Percentiles rank a stretch among this genome's conserved stretches.
Conservation (phyloP, 2,329 filamentous ascomycete species). For the Xylariaceae sp. region DNA sequence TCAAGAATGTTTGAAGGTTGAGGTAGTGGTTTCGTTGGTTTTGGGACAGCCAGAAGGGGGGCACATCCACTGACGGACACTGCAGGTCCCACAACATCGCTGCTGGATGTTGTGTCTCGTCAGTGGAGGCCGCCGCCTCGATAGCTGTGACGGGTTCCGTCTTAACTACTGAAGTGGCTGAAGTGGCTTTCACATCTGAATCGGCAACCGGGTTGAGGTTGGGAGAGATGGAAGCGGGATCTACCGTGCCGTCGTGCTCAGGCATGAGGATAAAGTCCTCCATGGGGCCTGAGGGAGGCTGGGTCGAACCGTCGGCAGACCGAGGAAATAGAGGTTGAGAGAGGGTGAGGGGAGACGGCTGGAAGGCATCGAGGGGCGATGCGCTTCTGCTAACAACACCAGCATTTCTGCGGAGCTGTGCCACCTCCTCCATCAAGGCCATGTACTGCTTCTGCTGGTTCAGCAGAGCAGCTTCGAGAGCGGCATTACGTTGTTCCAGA, state of each 20-base stretch:
- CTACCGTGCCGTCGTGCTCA: slow-evolving; percentile 46
- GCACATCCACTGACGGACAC: slow-evolving; percentile 83
- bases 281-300: slow-evolving; percentile 35
- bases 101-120: slow-evolving; percentile 99
- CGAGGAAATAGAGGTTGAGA: slow-evolving; percentile 55
- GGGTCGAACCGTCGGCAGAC: slow-evolving; percentile 23
- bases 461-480: slow-evolving; percentile 59
- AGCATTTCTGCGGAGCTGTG: slow-evolving; percentile 42
- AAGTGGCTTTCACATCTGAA: slow-evolving; percentile 27
- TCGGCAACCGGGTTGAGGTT: slow-evolving; percentile 50
- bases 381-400: slow-evolving; percentile 39
- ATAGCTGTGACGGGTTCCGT: slow-evolving; percentile 19
- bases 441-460: slow-evolving; percentile 53
- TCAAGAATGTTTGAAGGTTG: slow-evolving; percentile 56
- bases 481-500: slow-evolving; percentile 68
- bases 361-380: slow-evolving; percentile 40
- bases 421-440: slow-evolving; percentile 46
- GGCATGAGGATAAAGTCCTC: slow-evolving; percentile 42
- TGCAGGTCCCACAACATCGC: slow-evolving; percentile 99
- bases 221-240: slow-evolving; percentile 58
- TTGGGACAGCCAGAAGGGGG: slow-evolving; percentile 42
- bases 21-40: slow-evolving; percentile 44
- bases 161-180: slow-evolving; percentile 21
- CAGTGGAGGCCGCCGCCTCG: slow-evolving; percentile 53
- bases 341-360: slow-evolving; percentile 48